Percentiles rank a stretch among this genome's conserved stretches.
phyloP scores from a whole-genome alignment of 768 basidiomycete species.

The Lactarius psammicola region DNA sequence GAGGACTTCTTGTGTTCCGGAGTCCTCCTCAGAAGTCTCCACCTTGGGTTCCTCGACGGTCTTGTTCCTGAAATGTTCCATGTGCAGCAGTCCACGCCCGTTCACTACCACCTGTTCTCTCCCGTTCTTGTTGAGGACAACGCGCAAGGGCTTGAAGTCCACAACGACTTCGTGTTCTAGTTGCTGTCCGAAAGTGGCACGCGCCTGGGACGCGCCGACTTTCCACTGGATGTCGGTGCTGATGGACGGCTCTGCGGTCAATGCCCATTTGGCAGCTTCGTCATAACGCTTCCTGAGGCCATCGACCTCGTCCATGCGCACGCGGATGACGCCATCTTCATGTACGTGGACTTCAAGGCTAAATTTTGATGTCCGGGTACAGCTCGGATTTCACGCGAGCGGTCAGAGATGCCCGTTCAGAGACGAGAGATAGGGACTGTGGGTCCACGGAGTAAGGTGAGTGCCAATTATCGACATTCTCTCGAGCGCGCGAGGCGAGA shows the following conservation, averaged over 20 bases:
- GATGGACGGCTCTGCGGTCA: conserved; percentile 68
- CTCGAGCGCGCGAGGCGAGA: conserved; percentile 68
- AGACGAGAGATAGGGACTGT: conserved; percentile 49
- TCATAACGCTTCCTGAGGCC: conserved; percentile 84
- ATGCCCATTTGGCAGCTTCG: conserved; percentile 87
- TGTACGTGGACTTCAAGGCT: conserved; percentile 80
- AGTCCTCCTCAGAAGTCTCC: conserved; percentile 43
- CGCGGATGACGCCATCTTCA: conserved; percentile 83
- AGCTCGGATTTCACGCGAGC: conserved; percentile 77
- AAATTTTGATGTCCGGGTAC: conserved; percentile 83
- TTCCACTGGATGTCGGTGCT: conserved; percentile 63
- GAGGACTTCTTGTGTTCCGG: conserved; percentile 50
- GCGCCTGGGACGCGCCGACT: conserved; percentile 60
- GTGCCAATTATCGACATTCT: conserved; percentile 58
- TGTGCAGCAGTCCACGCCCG: conserved; percentile 85
- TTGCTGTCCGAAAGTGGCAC: conserved; percentile 62
- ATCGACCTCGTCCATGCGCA: conserved; percentile 86
- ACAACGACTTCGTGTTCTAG: conserved; percentile 67
- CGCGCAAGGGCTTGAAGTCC: conserved; percentile 69
- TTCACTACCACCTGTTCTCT: conserved; percentile 88
- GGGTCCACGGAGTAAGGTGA: conserved; percentile 85
- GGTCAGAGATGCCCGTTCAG: conserved; percentile 60
- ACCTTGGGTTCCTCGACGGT: conserved; percentile 46
- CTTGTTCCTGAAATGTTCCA: conserved; percentile 94
- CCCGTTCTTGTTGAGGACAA: conserved; percentile 69